A percentile compares a stretch with the other conserved stretches of the same genome.
Evolutionary conservation across 768 basidiomycete genomes (phyloP).

Genomic region (Lactarius indigo): DNA sequence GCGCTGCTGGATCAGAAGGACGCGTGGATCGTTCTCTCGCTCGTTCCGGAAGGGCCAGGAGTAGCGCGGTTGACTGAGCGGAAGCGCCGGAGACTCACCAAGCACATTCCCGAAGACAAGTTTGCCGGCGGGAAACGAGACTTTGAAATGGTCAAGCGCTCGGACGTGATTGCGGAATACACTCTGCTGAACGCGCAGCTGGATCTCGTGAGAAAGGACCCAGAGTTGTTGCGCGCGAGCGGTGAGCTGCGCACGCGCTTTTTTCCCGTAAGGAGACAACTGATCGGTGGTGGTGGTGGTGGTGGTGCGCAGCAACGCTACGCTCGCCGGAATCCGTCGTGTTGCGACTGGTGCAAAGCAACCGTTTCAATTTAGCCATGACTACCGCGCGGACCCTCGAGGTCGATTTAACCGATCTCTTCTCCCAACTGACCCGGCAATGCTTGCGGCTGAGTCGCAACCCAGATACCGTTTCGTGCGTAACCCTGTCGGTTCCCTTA

Average conservation of each 20-base stretch:
- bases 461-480: slow-evolving; percentile 57
- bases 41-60: slow-evolving; percentile 36
- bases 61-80: slow-evolving; percentile 50
- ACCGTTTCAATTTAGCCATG: slow-evolving; percentile 77
- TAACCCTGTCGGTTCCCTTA: slow-evolving; percentile 4
- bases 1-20: slow-evolving; percentile 75
- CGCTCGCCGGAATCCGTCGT: slow-evolving; percentile 57
- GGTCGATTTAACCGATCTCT: slow-evolving; percentile 86
- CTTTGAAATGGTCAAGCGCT: slow-evolving; percentile 73
- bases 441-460: slow-evolving; percentile 73
- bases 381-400: slow-evolving; percentile 67
- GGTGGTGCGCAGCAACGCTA: slow-evolving; percentile 39
- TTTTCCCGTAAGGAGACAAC: neutral
- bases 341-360: slow-evolving; percentile 71
- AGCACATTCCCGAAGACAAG: slow-evolving; percentile 73
- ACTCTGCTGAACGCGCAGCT: slow-evolving; percentile 73
- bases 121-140: slow-evolving; percentile 60
- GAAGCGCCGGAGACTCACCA: slow-evolving; percentile 69
- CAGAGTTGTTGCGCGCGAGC: slow-evolving; percentile 53
- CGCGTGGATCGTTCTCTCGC: slow-evolving; percentile 77
- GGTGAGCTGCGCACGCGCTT: slow-evolving; percentile 45
- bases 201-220: slow-evolving; percentile 67
- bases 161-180: slow-evolving; percentile 77
- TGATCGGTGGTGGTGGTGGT: no score
- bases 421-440: slow-evolving; percentile 69